Evolutionary conservation across 768 basidiomycete species (phyloP).

Genomic region (Pisolithus microcarpus): DNA sequence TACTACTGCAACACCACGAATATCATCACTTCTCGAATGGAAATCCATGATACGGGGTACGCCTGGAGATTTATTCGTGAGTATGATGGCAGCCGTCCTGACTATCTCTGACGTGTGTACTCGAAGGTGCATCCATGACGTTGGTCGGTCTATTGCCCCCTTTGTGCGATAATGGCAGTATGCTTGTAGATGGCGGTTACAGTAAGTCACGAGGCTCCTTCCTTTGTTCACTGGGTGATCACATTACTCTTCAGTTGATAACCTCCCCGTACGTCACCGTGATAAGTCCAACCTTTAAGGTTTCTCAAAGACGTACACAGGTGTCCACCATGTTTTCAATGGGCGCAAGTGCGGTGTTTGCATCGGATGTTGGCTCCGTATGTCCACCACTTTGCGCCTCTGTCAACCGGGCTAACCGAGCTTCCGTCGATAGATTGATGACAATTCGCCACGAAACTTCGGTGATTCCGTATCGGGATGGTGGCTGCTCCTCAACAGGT

Average conservation of each 20-base stretch:
- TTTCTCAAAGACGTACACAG: constrained; percentile 36
- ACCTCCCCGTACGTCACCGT: constrained; percentile 63
- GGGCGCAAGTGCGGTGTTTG: constrained; percentile 87
- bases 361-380: constrained; percentile 88
- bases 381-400: constrained; percentile 20
- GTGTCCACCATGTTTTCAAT: constrained; percentile 88
- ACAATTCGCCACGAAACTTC: constrained; percentile 90
- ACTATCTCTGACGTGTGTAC: constrained; percentile 5
- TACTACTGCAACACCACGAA: constrained; percentile 98
- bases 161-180: constrained; percentile 86
- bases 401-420: neutral
- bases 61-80: constrained; percentile 91
- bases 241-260: constrained; percentile 54
- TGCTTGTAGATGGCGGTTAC: constrained; percentile 88
- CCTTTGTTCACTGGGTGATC: constrained; percentile 4
- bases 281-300: neutral
- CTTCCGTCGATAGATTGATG: constrained; percentile 56
- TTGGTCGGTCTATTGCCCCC: constrained; percentile 93
- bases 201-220: constrained; percentile 39
- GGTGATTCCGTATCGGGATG: constrained; percentile 94
- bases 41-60: constrained; percentile 97
- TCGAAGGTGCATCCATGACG: constrained; percentile 89
- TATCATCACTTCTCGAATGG: constrained; percentile 93
- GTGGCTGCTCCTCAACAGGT: constrained; percentile 90
- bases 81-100: constrained; percentile 10